Evolutionary conservation across 2,329 filamentous ascomycete genomes (phyloP).

Genomic region (Cladosporium cucumerinum): DNA sequence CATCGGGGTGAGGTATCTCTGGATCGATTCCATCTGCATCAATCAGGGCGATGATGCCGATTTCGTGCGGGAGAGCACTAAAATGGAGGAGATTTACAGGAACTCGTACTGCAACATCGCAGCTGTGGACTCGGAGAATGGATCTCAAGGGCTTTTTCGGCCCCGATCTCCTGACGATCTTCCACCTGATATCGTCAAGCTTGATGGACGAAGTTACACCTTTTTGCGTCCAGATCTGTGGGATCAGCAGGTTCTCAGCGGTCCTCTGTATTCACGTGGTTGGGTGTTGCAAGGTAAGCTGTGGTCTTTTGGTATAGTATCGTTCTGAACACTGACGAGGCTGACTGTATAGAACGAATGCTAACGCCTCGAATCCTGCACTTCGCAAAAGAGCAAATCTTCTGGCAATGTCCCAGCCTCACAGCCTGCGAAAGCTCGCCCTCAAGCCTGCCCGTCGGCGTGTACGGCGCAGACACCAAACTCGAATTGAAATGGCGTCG

Average conservation of each 20-base stretch:
- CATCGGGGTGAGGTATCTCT: slow-evolving; percentile 16
- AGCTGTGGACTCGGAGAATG: slow-evolving; percentile 3
- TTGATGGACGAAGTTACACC: not conserved
- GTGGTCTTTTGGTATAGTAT: not conserved
- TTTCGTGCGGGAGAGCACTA: slow-evolving; percentile 10
- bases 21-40: slow-evolving; percentile 22
- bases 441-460: not conserved
- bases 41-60: slow-evolving; percentile 19
- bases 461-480: not conserved
- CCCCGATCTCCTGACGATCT: not conserved
- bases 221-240: not conserved
- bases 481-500: not conserved
- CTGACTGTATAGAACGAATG: slow-evolving; percentile 13
- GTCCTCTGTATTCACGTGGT: slow-evolving; percentile 11
- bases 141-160: slow-evolving; percentile 14
- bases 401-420: slow-evolving; percentile 16
- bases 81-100: slow-evolving; percentile 13
- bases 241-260: slow-evolving; percentile 8
- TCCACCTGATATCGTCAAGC: not conserved
- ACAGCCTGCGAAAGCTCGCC: not conserved
- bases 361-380: slow-evolving; percentile 16
- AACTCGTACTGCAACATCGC: not conserved
- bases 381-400: slow-evolving; percentile 18
- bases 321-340: not conserved
- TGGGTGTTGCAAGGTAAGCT: slow-evolving; percentile 15